Conservation (phyloP, 441 rosid species). For the Geranium incanum region DNA sequence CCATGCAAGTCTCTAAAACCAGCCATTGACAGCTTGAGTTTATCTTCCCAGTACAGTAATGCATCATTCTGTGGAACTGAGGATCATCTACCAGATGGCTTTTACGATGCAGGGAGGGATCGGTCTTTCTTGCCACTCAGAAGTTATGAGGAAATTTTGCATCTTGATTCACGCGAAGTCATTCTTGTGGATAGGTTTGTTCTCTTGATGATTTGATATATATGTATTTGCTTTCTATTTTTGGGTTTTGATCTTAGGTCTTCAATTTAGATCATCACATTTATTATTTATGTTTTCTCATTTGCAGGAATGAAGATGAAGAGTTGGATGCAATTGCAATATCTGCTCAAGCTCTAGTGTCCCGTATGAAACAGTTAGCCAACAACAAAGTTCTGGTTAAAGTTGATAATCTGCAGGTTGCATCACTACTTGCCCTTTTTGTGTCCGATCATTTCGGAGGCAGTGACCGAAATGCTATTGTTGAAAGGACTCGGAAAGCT, state of each 20-base stretch:
- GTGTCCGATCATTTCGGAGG: constrained; percentile 99
- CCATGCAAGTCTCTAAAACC: constrained; percentile 67
- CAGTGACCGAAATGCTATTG: constrained; percentile 55
- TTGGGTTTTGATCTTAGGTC: neutral
- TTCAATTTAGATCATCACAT: neutral
- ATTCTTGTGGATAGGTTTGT: constrained; percentile 88
- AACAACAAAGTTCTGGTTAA: constrained; percentile 35
- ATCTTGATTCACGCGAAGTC: constrained; percentile 84
- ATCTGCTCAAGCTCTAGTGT: constrained; percentile 62
- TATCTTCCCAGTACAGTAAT: constrained; percentile 57
- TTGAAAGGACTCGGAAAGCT: constrained; percentile 64
- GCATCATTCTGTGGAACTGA: constrained; percentile 66
- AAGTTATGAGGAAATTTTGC: constrained; percentile 51
- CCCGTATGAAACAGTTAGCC: constrained; percentile 45
- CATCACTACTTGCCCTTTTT: constrained; percentile 78
- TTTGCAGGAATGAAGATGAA: constrained; percentile 68
- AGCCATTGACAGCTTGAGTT: constrained; percentile 32
- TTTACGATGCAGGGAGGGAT: constrained; percentile 96
- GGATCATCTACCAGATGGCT: constrained; percentile 82
- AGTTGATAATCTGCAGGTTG: constrained; percentile 51
- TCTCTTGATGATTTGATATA: constrained; percentile 9
- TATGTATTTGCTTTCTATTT: neutral
- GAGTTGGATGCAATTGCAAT: constrained; percentile 66
- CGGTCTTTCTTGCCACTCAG: constrained; percentile 67
- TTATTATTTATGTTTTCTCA: constrained; percentile 11